Conservation (phyloP, 75 land plant genomes). For the Picea glauca region DNA sequence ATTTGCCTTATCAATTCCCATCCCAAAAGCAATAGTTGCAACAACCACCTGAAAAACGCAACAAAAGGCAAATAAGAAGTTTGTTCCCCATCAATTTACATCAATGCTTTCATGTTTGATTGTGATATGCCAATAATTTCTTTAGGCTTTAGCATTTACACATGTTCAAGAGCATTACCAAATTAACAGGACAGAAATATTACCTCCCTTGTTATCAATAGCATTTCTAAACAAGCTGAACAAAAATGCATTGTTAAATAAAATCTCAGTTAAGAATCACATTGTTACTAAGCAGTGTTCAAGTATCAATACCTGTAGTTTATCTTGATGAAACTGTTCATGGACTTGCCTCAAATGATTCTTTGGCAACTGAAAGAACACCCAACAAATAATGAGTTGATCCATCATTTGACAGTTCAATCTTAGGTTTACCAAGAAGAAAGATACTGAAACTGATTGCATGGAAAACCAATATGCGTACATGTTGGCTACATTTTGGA, state of each 20-base stretch:
- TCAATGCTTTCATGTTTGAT: neutral
- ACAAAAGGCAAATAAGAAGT: neutral
- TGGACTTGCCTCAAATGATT: slow-evolving; percentile 65
- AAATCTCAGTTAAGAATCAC: neutral
- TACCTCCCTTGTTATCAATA: neutral
- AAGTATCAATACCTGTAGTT: slow-evolving; percentile 41
- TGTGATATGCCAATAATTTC: neutral
- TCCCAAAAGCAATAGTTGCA: slow-evolving; percentile 89
- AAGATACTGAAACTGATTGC: neutral
- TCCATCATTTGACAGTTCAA: neutral
- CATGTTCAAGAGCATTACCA: neutral
- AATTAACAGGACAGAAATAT: neutral
- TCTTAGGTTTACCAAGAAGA: neutral
- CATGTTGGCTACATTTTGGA: neutral
- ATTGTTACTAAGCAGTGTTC: neutral
- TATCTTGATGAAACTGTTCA: slow-evolving; percentile 54
- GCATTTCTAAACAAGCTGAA: neutral
- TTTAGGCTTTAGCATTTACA: no score
- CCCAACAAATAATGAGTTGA: neutral
- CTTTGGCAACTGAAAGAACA: slow-evolving; percentile 56
- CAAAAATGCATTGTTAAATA: neutral
- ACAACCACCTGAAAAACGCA: slow-evolving; percentile 59
- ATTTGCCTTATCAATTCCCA: slow-evolving; percentile 88
- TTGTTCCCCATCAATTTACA: neutral
- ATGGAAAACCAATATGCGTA: neutral